Base-by-base conservation (phyloP, 2,329 filamentous ascomycete genomes). In the Clarireedia monteithiana region DNA sequence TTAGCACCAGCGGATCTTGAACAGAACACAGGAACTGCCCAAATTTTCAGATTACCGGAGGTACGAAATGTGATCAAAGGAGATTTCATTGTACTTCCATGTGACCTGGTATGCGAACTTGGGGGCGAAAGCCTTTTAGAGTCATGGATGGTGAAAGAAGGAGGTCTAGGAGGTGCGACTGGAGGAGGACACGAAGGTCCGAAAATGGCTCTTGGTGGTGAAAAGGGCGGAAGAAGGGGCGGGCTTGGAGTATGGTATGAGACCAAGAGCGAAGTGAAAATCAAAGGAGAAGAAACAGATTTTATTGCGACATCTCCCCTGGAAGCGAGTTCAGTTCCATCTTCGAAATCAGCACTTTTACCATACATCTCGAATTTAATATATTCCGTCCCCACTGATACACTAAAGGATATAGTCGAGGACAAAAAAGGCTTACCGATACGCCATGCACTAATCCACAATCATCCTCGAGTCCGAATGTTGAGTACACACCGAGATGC, bases 281-380 rank as follows among this genome's bases (percentile, higher is more conserved):
- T 92, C 60, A 97, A 96, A 73, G 86, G 86, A 47, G 90, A 96
- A 70, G 91, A 96, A 70, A 94, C 90, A 2, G 92, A 97, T 67
- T 96, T 96, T 69, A 81, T 96, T 64, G 89, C 86, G 7, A 90
- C 88, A 0, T 80, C 87, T 0, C 83, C 88, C 3, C 74, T 94
- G 5, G 74, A 83, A 3, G 67, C 76, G 4, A 74, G 83, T 0
- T 71, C 78, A 15, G 78, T 84, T 1, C 77, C 81, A 6, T 76
- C 83, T 9, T 77, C 82, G 0, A 79, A 81, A 59, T 82, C 80
- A 30, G 88, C 86, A 1, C 70, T 94, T 52, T 75, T 88, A 58
- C 77, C 81, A 17, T 74, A 84, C 57, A 76, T 95, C 7, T 86
- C 86, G n/a, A 87, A 88, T 57, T 73, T 96, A 4, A 88, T 91